These are phyloP conservation scores for Boehmeria nivea DNA, from an alignment of 306 rosid species.

Conservation along the genomic window DNA sequence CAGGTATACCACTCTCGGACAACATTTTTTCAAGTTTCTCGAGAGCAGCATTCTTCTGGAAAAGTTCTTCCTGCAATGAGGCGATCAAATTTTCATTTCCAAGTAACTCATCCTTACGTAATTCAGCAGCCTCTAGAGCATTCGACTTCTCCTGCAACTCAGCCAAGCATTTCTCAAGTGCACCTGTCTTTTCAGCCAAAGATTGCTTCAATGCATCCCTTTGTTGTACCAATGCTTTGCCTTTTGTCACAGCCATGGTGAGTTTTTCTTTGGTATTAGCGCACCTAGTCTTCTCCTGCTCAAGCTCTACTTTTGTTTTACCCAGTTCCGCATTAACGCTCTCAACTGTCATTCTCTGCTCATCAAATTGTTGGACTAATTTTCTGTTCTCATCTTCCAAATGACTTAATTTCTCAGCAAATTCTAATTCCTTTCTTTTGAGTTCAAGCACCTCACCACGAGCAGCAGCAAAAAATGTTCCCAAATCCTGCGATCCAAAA, in stretches of 20 bases:
- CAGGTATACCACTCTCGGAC: constrained; percentile 42
- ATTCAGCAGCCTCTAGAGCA: constrained; percentile 70
- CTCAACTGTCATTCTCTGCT: constrained; percentile 41
- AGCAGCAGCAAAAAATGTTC: constrained; percentile 43
- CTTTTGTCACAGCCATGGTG: constrained; percentile 90
- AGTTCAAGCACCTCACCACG: constrained; percentile 52
- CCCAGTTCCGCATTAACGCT: constrained; percentile 48
- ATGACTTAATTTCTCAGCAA: constrained; percentile 40
- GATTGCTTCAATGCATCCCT: constrained; percentile 69
- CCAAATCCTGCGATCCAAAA: constrained; percentile 33
- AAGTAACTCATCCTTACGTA: constrained; percentile 50
- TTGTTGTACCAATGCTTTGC: constrained; percentile 94
- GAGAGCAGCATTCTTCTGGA: constrained; percentile 39
- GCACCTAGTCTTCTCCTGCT: constrained; percentile 71
- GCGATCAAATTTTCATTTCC: constrained; percentile 49
- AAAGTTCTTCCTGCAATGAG: constrained; percentile 55
- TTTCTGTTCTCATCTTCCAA: constrained; percentile 63
- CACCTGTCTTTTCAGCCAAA: constrained; percentile 55
- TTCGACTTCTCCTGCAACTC: constrained; percentile 72
- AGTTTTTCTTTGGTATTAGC: constrained; percentile 84
- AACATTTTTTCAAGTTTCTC: constrained; percentile 57
- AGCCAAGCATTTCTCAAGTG: constrained; percentile 56
- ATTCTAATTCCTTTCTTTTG: constrained; percentile 54
- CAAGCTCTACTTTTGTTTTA: constrained; percentile 56
- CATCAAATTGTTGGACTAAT: constrained; percentile 56